Percentiles rank a stretch among this genome's conserved stretches.
Evolutionary conservation across 805 yeast species (phyloP).

Genomic region (Ogataea dorogensis): DNA sequence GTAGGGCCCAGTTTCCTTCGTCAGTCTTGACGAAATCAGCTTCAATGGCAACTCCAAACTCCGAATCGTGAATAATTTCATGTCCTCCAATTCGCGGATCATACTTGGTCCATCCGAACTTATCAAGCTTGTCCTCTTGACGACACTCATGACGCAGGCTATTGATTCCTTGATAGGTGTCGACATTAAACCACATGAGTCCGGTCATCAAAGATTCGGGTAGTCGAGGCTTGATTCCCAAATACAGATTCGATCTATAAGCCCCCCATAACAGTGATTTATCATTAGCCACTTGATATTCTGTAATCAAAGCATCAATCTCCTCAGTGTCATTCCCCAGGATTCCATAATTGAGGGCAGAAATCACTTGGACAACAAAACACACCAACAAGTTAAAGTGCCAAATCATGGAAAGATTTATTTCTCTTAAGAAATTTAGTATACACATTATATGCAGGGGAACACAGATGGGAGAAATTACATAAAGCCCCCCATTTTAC

Average conservation of each 20-base stretch:
- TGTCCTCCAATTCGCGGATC: constrained; percentile 89
- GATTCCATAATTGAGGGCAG: constrained; percentile 9
- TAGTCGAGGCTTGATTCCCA: constrained; percentile 80
- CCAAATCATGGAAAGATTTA: constrained; percentile 8
- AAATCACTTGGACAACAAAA: not conserved
- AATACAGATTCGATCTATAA: constrained; percentile 79
- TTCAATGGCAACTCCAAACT: constrained; percentile 57
- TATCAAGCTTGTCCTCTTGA: constrained; percentile 64
- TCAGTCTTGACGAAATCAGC: constrained; percentile 77
- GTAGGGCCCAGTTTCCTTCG: constrained; percentile 78
- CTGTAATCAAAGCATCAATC: constrained; percentile 16
- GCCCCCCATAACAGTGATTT: constrained; percentile 86
- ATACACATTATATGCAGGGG: constrained; percentile 2
- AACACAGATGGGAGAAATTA: constrained; percentile 2
- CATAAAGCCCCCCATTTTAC: constrained; percentile 21
- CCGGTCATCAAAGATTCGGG: constrained; percentile 79
- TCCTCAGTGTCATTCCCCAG: constrained; percentile 10
- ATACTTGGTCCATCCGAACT: constrained; percentile 82
- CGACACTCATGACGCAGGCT: constrained; percentile 73
- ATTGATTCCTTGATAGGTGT: constrained; percentile 50
- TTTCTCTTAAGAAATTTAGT: constrained; percentile 3
- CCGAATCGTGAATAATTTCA: constrained; percentile 68
- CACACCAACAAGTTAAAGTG: constrained; percentile 1
- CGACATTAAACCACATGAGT: constrained; percentile 81
- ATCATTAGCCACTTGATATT: constrained; percentile 39